A percentile compares a stretch with the other conserved stretches of the same genome.
These are phyloP conservation scores for Acanthamoeba triangularis DNA, from an alignment of 208 protist genomes.

Conservation along the genomic window DNA sequence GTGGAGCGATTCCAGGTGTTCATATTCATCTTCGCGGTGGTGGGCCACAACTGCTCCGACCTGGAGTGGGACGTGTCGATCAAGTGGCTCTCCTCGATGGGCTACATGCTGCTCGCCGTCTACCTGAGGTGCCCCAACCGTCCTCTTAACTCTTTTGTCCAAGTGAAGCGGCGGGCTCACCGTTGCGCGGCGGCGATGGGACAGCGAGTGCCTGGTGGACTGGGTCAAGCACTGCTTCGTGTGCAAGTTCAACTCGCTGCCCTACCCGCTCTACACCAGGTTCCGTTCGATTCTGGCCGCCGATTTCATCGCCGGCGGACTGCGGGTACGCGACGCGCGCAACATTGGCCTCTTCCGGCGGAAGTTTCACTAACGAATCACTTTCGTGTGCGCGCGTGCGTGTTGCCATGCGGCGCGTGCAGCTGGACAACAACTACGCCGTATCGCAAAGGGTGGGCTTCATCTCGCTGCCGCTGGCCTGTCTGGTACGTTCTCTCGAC, in stretches of 20 bases:
- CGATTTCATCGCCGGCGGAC: slow-evolving; percentile 4
- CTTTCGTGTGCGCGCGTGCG: too few species aligned
- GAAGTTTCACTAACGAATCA: too few species aligned
- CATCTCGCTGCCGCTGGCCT: slow-evolving; percentile 52
- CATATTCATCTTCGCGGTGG: slow-evolving; percentile 92
- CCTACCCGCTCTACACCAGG: slow-evolving; percentile 88
- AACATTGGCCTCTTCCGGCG: neutral
- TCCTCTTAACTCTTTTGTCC: neutral
- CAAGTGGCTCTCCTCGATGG: slow-evolving; percentile 56
- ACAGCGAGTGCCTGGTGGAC: slow-evolving; percentile 93
- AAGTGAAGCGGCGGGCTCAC: neutral
- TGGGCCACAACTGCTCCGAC: slow-evolving; percentile 88
- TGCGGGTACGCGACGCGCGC: neutral
- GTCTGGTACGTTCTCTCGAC: slow-evolving; percentile 26
- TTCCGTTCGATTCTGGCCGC: slow-evolving; percentile 82
- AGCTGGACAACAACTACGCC: slow-evolving; percentile 73
- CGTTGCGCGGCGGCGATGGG: slow-evolving; percentile 72
- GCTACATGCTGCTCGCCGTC: slow-evolving; percentile 22
- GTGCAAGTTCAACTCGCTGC: slow-evolving; percentile 94
- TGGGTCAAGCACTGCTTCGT: slow-evolving; percentile 96
- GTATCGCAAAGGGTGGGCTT: slow-evolving; percentile 63
- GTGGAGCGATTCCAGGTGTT: slow-evolving; percentile 95
- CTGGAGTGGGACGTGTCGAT: slow-evolving; percentile 78
- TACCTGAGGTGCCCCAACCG: neutral
- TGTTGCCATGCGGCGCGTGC: too few species aligned